Base-by-base conservation (phyloP, 805 yeast genomes). In the Monosporozyma yasuniensis region DNA sequence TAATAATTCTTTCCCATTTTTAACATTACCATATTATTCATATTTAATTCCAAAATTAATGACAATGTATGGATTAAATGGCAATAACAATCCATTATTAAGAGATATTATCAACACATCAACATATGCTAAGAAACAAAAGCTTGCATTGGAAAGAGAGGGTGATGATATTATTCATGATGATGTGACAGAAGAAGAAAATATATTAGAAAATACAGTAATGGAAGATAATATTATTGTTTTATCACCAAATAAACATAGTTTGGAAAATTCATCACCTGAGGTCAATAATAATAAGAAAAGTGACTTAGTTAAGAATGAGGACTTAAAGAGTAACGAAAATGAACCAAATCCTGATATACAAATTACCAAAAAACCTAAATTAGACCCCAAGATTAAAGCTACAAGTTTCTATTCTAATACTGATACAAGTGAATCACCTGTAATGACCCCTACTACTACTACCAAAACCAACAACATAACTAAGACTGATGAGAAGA, bases 1-100 rank as follows among this genome's bases (percentile, higher is more conserved):
- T 1, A 96, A 89, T 63, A 79, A 87, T 2, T 78, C 80, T 12
- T 39, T 10, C 96, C 96, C 3, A 70, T 66, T 38, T 74, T 89
- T 8, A 76, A 84, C 5, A 59, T 58, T n/a, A 51, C 53, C 44
- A 59, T 70, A 2, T 51, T 73, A 39, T 37, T 63, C 64, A 14
- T 52, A 61, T 18, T 55, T 72, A 41, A 62, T 67, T 1, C 63
- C 70, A n/a, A 64, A 60, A 49, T 54, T 66, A 8, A 53, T 61
- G 19, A 55, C 60, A 3, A 51, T 52, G 32, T 63, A 60, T 47
- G 64, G 64, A 8, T 47, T 45, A 1, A 52, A 52, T 44, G 58
- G 56, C 4, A 60, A 58, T 30, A 56, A 55, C 16, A 57, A 61
- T 44, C 38, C 43, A 1, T 47, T 54, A 18, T 32, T 56, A n/a